phyloP scores from a whole-genome alignment of 108 stramenopile genomes.

The Conticribra weissflogii region DNA sequence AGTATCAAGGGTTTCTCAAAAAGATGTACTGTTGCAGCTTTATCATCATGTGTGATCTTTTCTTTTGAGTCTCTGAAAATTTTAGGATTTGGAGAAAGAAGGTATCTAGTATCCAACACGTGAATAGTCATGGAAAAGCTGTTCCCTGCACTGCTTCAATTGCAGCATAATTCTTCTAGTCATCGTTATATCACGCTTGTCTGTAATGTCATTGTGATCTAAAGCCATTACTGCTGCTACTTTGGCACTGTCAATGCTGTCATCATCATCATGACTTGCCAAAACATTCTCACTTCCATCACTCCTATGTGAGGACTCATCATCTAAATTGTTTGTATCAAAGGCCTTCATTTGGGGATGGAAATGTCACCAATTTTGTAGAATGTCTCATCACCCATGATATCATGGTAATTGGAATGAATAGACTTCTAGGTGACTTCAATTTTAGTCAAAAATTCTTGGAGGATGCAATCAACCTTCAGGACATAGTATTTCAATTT shows the following conservation, averaged over 20 bases:
- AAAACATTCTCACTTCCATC: not conserved
- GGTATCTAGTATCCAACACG: constrained; percentile 14
- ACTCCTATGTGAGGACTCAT: too few species aligned
- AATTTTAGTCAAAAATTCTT: not conserved
- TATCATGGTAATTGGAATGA: not conserved
- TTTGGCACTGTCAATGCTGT: not conserved
- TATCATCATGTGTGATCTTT: not conserved
- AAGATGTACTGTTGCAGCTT: not conserved
- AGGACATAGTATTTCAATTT: constrained; percentile 5
- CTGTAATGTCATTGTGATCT: not conserved
- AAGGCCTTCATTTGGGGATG: not conserved
- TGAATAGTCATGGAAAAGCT: constrained; percentile 13
- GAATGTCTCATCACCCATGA: too few species aligned
- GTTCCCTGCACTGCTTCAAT: not conserved
- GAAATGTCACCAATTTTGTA: not conserved
- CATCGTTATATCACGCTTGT: too few species aligned
- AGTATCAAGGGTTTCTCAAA: constrained; percentile 9
- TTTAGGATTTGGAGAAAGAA: constrained; percentile 5
- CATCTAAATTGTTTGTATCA: too few species aligned
- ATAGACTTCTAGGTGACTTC: not conserved
- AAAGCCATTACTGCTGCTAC: not conserved
- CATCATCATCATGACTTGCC: not conserved
- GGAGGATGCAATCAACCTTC: not conserved
- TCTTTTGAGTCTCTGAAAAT: constrained; percentile 3
- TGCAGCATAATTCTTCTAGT: too few species aligned